These are phyloP conservation scores for Peltaster fructicola DNA, from an alignment of 2,329 filamentous ascomycete genomes.

Conservation along the genomic window DNA sequence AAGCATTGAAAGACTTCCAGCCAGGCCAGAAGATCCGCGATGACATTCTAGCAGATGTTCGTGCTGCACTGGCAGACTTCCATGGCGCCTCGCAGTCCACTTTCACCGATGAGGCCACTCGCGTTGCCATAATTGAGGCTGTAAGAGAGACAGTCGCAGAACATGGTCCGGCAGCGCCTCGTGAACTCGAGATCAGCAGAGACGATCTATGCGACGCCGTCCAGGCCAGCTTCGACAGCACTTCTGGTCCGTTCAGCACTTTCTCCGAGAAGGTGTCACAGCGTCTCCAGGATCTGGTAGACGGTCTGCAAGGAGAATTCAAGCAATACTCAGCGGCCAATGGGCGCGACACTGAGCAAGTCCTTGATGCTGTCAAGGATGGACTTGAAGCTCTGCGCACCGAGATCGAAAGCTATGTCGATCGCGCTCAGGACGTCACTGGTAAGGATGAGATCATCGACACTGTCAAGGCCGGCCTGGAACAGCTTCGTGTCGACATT, in stretches of 20 bases:
- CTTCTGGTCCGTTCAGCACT: conserved; percentile 32
- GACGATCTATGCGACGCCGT: conserved; percentile 42
- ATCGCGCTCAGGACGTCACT: conserved; percentile 49
- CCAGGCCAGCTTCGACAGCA: conserved; percentile 37
- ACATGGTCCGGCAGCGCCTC: conserved; percentile 21
- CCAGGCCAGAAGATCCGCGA: conserved; percentile 58
- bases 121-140: conserved; percentile 38
- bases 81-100: conserved; percentile 32
- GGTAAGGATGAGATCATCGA: conserved; percentile 67
- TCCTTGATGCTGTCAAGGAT: conserved; percentile 74
- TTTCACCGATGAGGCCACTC: conserved; percentile 29
- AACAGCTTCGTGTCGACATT: conserved; percentile 43
- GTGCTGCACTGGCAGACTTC: conserved; percentile 73
- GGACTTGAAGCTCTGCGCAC: conserved; percentile 63
- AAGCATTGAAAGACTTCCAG: conserved; percentile 64
- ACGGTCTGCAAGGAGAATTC: conserved; percentile 45
- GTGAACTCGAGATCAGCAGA: conserved; percentile 29
- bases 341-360: conserved; percentile 70
- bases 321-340: conserved; percentile 67
- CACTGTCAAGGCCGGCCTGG: conserved; percentile 45
- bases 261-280: conserved; percentile 42
- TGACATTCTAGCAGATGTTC: conserved; percentile 67
- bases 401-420: conserved; percentile 69
- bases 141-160: conserved; percentile 41
- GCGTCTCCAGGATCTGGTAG: conserved; percentile 40